A percentile compares a stretch with the other conserved stretches of the same genome.
Conservation (phyloP, 495 filamentous ascomycete genomes). For the Xylaria venustula region DNA sequence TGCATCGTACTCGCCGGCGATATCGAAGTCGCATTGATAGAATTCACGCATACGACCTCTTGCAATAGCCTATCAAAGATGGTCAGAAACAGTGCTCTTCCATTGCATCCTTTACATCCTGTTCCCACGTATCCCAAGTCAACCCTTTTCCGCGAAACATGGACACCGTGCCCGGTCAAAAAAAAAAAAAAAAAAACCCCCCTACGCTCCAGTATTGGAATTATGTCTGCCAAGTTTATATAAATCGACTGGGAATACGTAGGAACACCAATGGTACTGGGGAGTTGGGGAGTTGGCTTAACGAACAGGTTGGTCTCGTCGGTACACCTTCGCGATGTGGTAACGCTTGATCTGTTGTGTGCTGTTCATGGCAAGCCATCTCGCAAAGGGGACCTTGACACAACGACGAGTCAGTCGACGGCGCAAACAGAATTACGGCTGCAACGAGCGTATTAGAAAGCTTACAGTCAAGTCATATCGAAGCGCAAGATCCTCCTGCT, state of each 20-base stretch:
- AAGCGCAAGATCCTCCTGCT: slow-evolving; percentile 37
- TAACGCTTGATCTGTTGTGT: slow-evolving; percentile 80
- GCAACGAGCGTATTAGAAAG: neutral
- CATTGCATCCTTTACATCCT: neutral
- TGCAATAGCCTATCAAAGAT: slow-evolving; percentile 52
- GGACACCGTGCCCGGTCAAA: neutral
- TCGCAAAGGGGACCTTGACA: slow-evolving; percentile 66
- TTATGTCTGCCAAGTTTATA: neutral
- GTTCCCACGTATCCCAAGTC: neutral
- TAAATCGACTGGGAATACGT: slow-evolving; percentile 16
- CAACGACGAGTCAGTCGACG: neutral
- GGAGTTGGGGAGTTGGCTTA: neutral
- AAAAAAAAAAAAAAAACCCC: too few relatives aligned
- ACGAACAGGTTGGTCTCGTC: slow-evolving; percentile 65
- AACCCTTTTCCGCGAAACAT: neutral
- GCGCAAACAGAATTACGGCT: neutral
- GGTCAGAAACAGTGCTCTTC: neutral
- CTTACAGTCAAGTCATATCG: slow-evolving; percentile 81
- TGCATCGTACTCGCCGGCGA: slow-evolving; percentile 84
- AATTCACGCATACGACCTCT: slow-evolving; percentile 95
- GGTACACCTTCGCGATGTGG: slow-evolving; percentile 87
- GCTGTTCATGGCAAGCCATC: slow-evolving; percentile 84
- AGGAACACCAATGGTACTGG: slow-evolving; percentile 11
- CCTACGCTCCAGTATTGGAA: too few relatives aligned
- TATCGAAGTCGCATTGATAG: slow-evolving; percentile 97